phyloP scores from a whole-genome alignment of 164 flowering plant species.

The Pachysandra terminalis region DNA sequence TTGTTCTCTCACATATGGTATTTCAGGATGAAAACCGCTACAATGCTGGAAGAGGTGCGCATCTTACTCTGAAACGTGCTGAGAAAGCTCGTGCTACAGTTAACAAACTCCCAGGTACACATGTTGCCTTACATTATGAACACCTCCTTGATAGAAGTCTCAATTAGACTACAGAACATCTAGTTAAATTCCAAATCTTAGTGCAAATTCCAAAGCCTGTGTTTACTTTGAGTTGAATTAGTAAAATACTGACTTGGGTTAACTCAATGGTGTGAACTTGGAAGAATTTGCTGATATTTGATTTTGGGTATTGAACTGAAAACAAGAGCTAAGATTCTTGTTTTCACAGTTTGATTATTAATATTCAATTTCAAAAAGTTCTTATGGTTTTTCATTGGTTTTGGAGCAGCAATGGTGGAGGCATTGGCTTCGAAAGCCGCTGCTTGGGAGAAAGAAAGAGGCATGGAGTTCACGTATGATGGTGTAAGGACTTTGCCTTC shows the following conservation, averaged over 20 bases:
- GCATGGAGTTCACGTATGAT: conserved; percentile 53
- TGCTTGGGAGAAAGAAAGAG: conserved; percentile 68
- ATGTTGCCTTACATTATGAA: conserved; percentile 7
- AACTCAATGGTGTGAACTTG: too few relatives aligned
- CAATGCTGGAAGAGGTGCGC: conserved; percentile 77
- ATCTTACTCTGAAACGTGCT: conserved; percentile 70
- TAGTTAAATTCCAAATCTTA: background rate
- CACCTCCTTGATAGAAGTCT: background rate
- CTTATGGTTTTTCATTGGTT: conserved; percentile 12
- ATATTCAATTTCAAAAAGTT: background rate
- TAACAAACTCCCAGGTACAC: conserved; percentile 62
- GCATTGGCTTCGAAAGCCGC: conserved; percentile 38
- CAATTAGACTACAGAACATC: background rate
- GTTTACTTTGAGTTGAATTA: too few relatives aligned
- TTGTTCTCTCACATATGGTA: conserved; percentile 5
- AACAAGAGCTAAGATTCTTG: too few relatives aligned
- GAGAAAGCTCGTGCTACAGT: conserved; percentile 72
- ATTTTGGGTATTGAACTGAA: too few relatives aligned
- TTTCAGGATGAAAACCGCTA: conserved; percentile 74
- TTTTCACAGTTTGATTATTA: background rate
- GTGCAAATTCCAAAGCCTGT: background rate
- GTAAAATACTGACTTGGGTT: too few relatives aligned
- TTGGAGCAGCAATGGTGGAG: conserved; percentile 58
- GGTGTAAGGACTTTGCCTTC: conserved; percentile 46
- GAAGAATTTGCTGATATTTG: too few relatives aligned